Percentiles rank a stretch among this genome's conserved stretches.
Conservation (phyloP, 2,329 filamentous ascomycete genomes). For the Chrysoporthe austroafricana region DNA sequence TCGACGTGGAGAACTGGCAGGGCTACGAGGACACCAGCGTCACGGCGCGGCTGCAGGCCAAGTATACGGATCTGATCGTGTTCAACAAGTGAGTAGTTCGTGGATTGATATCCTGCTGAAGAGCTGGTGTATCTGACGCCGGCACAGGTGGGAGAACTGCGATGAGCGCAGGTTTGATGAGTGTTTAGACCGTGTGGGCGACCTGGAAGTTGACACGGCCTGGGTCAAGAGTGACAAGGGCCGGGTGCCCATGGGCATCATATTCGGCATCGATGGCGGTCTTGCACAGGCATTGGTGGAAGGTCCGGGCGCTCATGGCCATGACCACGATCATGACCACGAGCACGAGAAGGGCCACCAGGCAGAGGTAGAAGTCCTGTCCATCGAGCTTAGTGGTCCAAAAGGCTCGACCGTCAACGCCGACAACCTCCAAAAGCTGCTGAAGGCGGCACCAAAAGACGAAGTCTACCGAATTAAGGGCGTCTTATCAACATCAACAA, state of each 20-base stretch:
- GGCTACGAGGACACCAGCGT: slow-evolving; percentile 91
- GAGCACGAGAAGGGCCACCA: slow-evolving; percentile 63
- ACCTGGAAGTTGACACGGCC: slow-evolving; percentile 78
- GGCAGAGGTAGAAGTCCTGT: slow-evolving; percentile 90
- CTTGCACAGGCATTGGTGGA: slow-evolving; percentile 63
- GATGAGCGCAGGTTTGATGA: slow-evolving; percentile 76
- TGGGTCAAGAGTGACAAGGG: slow-evolving; percentile 87
- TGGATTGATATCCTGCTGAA: neutral
- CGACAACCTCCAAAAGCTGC: slow-evolving; percentile 66
- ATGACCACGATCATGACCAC: slow-evolving; percentile 46
- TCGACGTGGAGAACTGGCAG: slow-evolving; percentile 94
- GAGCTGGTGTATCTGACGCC: neutral
- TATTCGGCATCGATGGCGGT: slow-evolving; percentile 87
- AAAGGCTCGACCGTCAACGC: slow-evolving; percentile 52
- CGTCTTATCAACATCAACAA: slow-evolving; percentile 52
- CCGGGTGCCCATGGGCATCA: slow-evolving; percentile 73
- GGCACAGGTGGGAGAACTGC: slow-evolving; percentile 68
- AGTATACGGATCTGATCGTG: slow-evolving; percentile 87
- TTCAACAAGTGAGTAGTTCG: slow-evolving; percentile 69
- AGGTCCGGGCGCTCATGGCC: slow-evolving; percentile 43
- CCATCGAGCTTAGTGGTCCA: slow-evolving; percentile 66
- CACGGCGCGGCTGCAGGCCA: slow-evolving; percentile 85
- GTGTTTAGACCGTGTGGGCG: slow-evolving; percentile 77
- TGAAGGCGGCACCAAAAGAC: slow-evolving; percentile 81
- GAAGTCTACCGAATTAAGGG: slow-evolving; percentile 96